Percentiles rank a stretch among this genome's conserved stretches.
These are phyloP conservation scores for Vigna nakashimae DNA, from an alignment of 306 rosid genomes.

Conservation along the genomic window DNA sequence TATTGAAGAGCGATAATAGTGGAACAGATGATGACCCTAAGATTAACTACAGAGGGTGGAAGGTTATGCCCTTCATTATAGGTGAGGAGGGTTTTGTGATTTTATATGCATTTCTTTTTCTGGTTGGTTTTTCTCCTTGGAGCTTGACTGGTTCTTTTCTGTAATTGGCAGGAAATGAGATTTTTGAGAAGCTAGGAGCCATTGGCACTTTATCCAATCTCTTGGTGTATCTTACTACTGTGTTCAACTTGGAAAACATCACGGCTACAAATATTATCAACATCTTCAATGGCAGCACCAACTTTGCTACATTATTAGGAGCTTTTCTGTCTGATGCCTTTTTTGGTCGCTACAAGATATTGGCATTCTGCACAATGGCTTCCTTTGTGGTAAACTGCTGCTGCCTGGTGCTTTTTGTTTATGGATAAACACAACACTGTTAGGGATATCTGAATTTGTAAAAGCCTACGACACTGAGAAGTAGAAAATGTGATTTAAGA, in stretches of 20 bases:
- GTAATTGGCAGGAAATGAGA: constrained; percentile 74
- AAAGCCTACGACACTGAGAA: not conserved
- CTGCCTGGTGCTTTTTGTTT: constrained; percentile 19
- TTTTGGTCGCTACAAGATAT: constrained; percentile 76
- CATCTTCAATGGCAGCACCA: constrained; percentile 74
- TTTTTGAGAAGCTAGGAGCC: constrained; percentile 89
- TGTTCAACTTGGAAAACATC: constrained; percentile 73
- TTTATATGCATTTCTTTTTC: not conserved
- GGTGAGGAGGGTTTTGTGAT: constrained; percentile 51
- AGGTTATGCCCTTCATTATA: constrained; percentile 86
- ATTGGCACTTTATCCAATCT: constrained; percentile 67
- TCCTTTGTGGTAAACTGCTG: constrained; percentile 65
- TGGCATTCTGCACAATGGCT: constrained; percentile 61
- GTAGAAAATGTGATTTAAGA: constrained; percentile 27
- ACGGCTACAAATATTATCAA: constrained; percentile 66
- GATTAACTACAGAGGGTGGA: constrained; percentile 80
- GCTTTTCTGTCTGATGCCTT: constrained; percentile 72
- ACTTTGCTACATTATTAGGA: constrained; percentile 71
- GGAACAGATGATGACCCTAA: constrained; percentile 48
- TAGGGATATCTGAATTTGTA: constrained; percentile 36
- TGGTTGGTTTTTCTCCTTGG: constrained; percentile 7
- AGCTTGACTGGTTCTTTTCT: constrained; percentile 17
- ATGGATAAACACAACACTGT: constrained; percentile 5
- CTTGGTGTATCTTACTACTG: constrained; percentile 55
- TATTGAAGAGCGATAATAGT: constrained; percentile 52